Evolutionary conservation across 2,329 filamentous ascomycete genomes (phyloP), one percentile per base, ranked within the genome.

Genomic region (Metarhizium robertsii): DNA sequence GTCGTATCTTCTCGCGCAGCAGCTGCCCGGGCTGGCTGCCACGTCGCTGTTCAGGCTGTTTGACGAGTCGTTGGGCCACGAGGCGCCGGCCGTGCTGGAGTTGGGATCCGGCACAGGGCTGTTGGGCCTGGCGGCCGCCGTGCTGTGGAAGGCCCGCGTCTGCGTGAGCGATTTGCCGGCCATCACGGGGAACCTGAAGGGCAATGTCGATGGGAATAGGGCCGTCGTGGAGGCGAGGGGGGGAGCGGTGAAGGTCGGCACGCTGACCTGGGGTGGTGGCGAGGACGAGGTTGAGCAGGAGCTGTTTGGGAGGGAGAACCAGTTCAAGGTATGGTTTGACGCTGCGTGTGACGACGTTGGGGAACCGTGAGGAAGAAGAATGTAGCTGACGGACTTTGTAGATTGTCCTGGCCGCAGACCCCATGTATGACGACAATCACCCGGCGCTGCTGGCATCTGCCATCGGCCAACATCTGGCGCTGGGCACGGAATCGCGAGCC

Each of bases 81-180:
- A 67, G 36, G 58, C 64, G 4, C 64, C 72, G 16, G 61, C 66
- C 4, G 73, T 84, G 1, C 77, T 97, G 8, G 92, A 97, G 67
- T 79, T 97, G 2, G 94, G 92, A 4, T 86, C 92, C 0, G 92
- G 94, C 0, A 97, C 92, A 0, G 92, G 92, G 0, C 79, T 99
- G n/a, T 81, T 96, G 10, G 94, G 94, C 0, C 75, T 97, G 47
- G 87, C 92, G 1, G 90, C 92, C 29, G 90, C 91, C 7, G 84
- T 83, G 14, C 75, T 90, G 29, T 87, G 88, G 75, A 74, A 75
- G 47, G 78, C 79, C 1, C 73, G 79, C 18, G 86, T 95, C 4
- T 73, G 87, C 10, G 75, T 96, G 53, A 96, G 89, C 40, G 94
- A 97, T 67, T 74, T 97, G 32, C 86, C 88, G 0, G 79, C 79